Percentiles rank a stretch among this genome's conserved stretches.
phyloP scores from a whole-genome alignment of 208 protist species.

The Balamuthia mandrillaris region DNA sequence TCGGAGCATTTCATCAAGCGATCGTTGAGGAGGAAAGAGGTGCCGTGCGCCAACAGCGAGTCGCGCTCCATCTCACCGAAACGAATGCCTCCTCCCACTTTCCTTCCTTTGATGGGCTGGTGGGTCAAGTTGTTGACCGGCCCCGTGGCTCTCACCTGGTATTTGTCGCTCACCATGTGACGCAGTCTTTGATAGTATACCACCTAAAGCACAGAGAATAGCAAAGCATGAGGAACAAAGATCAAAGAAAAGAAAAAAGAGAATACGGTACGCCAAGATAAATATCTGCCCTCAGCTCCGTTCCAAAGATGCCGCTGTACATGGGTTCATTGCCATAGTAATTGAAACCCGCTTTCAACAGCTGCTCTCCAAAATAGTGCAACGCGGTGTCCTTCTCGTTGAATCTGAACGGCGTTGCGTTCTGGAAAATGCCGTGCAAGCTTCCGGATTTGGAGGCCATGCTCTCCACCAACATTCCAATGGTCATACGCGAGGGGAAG shows the following conservation, averaged over 20 bases:
- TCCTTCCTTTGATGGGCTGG: conserved; percentile 96
- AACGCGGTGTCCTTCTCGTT: conserved; percentile 76
- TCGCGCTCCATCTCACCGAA: conserved; percentile 99
- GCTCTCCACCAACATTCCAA: conserved; percentile 96
- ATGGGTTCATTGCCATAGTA: conserved; percentile 94
- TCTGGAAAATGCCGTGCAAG: conserved; percentile 89
- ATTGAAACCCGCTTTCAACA: conserved; percentile 89
- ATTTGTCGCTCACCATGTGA: conserved; percentile 99
- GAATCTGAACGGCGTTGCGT: conserved; percentile 91
- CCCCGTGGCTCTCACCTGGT: conserved; percentile 94
- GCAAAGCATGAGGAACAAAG: too few relatives aligned
- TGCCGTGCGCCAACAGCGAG: conserved; percentile 96
- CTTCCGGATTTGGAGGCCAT: conserved; percentile 94
- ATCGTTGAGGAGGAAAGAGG: conserved; percentile 96
- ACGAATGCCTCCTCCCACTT: conserved; percentile 92
- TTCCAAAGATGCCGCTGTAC: conserved; percentile 90
- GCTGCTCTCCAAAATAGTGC: conserved; percentile 94
- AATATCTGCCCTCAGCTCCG: conserved; percentile 93
- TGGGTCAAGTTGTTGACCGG: conserved; percentile 88
- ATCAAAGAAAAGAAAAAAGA: conserved; percentile 59
- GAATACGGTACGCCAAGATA: conserved; percentile 85
- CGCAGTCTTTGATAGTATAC: conserved; percentile 99
- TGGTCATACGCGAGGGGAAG: conserved; percentile 99
- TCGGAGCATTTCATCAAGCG: conserved; percentile 90
- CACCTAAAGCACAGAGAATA: conserved; percentile 62